A percentile compares a stretch with the other conserved stretches of the same genome.
Conservation (phyloP, 2,329 filamentous ascomycete genomes). For the Esteya vermicola region DNA sequence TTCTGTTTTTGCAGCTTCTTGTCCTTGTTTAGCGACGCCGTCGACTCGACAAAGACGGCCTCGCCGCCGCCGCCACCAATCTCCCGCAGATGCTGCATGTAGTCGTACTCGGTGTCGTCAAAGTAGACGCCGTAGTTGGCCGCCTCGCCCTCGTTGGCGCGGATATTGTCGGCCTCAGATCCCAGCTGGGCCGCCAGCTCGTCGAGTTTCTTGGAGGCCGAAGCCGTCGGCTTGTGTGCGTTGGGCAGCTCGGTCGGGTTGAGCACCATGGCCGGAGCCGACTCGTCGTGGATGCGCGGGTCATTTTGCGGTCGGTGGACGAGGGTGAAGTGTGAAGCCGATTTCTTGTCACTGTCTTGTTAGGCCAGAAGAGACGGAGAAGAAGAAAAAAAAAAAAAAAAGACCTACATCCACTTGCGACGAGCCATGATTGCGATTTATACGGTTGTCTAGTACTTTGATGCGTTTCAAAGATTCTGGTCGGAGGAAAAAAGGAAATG, state of each 20-base stretch:
- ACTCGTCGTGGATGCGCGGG: constrained; percentile 84
- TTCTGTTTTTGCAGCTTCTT: constrained; percentile 79
- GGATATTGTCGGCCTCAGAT: constrained; percentile 47
- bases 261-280: constrained; percentile 81
- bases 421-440: constrained; percentile 7
- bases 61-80: constrained; percentile 61
- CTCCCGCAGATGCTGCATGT: constrained; percentile 97
- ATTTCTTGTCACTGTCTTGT: constrained; percentile 59
- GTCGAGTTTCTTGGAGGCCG: constrained; percentile 54
- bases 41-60: constrained; percentile 71
- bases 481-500: no score
- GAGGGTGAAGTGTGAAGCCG: constrained; percentile 81
- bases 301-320: constrained; percentile 96
- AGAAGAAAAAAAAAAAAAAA: neutral
- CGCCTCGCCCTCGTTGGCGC: constrained; percentile 89
- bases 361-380: constrained; percentile 11
- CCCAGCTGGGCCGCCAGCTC: constrained; percentile 70
- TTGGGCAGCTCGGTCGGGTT: constrained; percentile 46
- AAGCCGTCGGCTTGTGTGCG: constrained; percentile 28
- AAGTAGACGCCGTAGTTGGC: constrained; percentile 88
- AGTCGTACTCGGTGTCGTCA: constrained; percentile 93
- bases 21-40: constrained; percentile 42
- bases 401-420: constrained; percentile 21
- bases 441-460: neutral
- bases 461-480: no score